These are phyloP conservation scores for Xylariaceae sp. DNA, from an alignment of 2,329 filamentous ascomycete species.

Conservation along the genomic window DNA sequence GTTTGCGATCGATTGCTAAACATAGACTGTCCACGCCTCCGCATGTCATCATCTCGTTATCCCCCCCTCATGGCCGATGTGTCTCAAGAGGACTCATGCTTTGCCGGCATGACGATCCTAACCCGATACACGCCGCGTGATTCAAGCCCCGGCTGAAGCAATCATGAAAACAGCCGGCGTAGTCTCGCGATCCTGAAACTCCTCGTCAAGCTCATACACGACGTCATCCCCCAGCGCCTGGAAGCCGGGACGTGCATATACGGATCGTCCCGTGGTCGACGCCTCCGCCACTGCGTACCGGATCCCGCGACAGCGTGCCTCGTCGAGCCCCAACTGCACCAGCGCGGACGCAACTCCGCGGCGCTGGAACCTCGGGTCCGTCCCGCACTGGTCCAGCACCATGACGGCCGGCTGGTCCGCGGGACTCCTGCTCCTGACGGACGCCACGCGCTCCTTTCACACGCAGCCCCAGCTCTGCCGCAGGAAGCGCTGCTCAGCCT, in stretches of 20 bases:
- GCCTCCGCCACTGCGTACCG: conserved; percentile 45
- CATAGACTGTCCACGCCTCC: too few species aligned
- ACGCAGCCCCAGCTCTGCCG: conserved; percentile 43
- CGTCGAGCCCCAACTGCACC: conserved; percentile 46
- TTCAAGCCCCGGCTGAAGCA: conserved; percentile 27
- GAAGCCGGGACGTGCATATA: conserved; percentile 47
- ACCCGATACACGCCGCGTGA: too few species aligned
- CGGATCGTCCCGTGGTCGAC: conserved; percentile 44
- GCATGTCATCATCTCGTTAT: too few species aligned
- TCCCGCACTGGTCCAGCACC: conserved; percentile 48
- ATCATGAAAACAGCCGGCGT: conserved; percentile 49
- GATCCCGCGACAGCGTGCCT: conserved; percentile 38
- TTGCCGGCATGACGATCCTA: too few species aligned
- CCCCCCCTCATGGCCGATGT: too few species aligned
- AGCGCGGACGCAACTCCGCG: conserved; percentile 43
- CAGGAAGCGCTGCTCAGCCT: conserved; percentile 44
- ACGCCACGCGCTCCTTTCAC: conserved; percentile 40
- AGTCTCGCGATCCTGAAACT: conserved; percentile 36
- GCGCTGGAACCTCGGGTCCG: conserved; percentile 51
- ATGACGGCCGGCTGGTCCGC: conserved; percentile 43
- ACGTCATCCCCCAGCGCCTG: conserved; percentile 42
- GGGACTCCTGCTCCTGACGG: conserved; percentile 39
- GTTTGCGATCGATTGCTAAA: too few species aligned
- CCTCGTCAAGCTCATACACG: conserved; percentile 41
- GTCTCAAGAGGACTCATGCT: too few species aligned